Base-by-base conservation (phyloP, 163 green algal genomes). In the Chloromonas sp. region DNA sequence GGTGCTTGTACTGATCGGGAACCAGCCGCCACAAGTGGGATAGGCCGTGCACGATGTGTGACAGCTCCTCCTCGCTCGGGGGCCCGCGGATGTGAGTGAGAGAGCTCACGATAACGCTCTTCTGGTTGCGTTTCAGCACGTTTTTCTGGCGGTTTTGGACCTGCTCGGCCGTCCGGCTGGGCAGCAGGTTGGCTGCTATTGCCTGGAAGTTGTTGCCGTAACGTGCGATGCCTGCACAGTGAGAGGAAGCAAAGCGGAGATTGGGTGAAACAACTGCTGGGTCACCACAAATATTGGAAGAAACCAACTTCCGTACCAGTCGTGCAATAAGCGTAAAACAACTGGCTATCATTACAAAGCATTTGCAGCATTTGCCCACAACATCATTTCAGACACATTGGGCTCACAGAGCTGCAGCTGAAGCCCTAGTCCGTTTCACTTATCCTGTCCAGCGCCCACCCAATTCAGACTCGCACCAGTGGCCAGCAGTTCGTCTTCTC, bases 401-500 rank as follows among this genome's bases (percentile, higher is more conserved):
- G 5, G 11, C 66, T 74, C 66, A 5, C 66, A 15, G 5, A 15
- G 66, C 66, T 11, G 5, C 11, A 74, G 66, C 66, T 11, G 5
- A 74, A 74, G 66, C 66, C 66, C 66, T 74, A 74, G 66, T 11
- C 66, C 36, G 36, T 36, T 36, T 36, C 36, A 36, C 36, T 36
- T 36, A 36, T 36, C 36, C 36, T 36, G 36, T 36, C 36, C 36
- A 36, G 36, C 36, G 36, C 36, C 36, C 36, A 36, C 36, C 36
- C 36, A 36, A 36, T 36, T 36, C 74, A 79, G 58, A n/a, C 58
- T 3, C 74, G 1, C 36, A 81, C 78, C 78, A 66, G 78, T 58
- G 14, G 78, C 78, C 2, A 81, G 78, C n/a, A 81, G 78, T 58
- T 81, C 15, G 78, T 81, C 78, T 61, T 81, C 78, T 61, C 78